Conservation (phyloP, 192 early-diverging fungal species). For the Hyaloraphidium curvatum region DNA sequence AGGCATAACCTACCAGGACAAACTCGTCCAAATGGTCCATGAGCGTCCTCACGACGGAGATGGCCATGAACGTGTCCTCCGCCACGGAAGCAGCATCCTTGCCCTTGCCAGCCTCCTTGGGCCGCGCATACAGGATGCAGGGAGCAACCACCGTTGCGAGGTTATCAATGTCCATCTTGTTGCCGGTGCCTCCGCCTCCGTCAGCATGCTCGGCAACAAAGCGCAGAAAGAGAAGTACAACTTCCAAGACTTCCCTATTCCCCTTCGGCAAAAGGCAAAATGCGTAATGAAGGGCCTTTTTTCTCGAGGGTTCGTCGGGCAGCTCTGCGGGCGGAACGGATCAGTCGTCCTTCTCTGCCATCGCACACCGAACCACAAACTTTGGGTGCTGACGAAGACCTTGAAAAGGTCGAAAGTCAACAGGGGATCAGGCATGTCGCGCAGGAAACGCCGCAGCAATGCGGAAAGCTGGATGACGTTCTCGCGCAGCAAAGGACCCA, state of each 20-base stretch:
- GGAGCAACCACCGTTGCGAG: constrained; percentile 87
- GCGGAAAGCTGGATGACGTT: constrained; percentile 86
- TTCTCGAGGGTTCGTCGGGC: constrained; percentile 24
- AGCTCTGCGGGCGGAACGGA: constrained; percentile 17
- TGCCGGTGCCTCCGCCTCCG: constrained; percentile 35
- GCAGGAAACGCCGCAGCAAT: constrained; percentile 85
- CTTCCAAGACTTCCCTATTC: constrained; percentile 82
- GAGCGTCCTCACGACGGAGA: constrained; percentile 2
- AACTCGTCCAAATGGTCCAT: neutral
- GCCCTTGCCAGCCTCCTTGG: constrained; percentile 58
- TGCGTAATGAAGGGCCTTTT: constrained; percentile 57
- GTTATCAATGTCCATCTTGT: constrained; percentile 84
- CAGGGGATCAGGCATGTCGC: constrained; percentile 88
- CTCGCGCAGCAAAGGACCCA: constrained; percentile 44
- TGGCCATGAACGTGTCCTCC: no score
- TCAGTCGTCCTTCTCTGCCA: neutral
- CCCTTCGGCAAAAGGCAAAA: constrained; percentile 68
- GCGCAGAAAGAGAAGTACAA: constrained; percentile 70
- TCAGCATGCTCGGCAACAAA: constrained; percentile 42
- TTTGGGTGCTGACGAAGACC: constrained; percentile 63
- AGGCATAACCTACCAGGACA: constrained; percentile 2
- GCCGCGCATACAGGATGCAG: constrained; percentile 73
- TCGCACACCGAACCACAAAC: constrained; percentile 10
- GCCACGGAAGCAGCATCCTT: constrained; percentile 6
- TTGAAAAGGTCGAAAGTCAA: constrained; percentile 74